Evolutionary conservation across 768 basidiomycete species (phyloP), one percentile per base, ranked within the genome.

Genomic region (Gelatoporia subvermispora): DNA sequence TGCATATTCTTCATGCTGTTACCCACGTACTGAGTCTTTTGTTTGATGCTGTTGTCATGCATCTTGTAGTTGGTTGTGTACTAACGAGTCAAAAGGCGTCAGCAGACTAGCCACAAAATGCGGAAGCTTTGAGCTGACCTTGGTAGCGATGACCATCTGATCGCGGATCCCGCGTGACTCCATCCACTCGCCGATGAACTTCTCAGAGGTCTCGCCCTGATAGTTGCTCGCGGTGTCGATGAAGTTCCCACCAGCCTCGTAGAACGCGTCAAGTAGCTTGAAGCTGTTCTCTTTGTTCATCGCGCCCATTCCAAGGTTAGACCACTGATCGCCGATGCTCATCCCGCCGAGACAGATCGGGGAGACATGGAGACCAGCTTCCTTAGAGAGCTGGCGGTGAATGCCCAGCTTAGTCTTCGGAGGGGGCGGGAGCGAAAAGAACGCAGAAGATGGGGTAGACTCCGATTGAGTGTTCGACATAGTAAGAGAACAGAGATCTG

Each of bases 171-270:
- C 62, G 15, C 70, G 61, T 24, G 54, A 48, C 43, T 70, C 66
- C 54, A 69, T 70, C 74, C 75, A 76, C 50, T 75, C 74, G 18
- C 73, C 74, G 28, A 75, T 66, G 54, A 72, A 71, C 40, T 54
- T 41, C 51, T 71, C 69, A 17, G 53, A 57, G 44, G 65, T 49
- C 23, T 61, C 68, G 41, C 63, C 51, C 55, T 65, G 61, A 43
- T 69, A 72, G 50, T 53, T 59, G 41, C 71, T 77, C 4, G 75
- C 68, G 3, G 76, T 75, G 22, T 75, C 72, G 48, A 77, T 69
- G 48, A 69, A 71, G 60, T 76, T 74, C 3, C 77, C 28, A 13
- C 28, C 28, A 31, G 28, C 28, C 77, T 74, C 66, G 34, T 56
- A 67, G 52, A 53, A 75, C 2, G 68, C 67, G 40, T 79, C 74